Evolutionary conservation across 139 green algal genomes (phyloP), one percentile per base, ranked within the genome.

Genomic region (Chlorella sp.): DNA sequence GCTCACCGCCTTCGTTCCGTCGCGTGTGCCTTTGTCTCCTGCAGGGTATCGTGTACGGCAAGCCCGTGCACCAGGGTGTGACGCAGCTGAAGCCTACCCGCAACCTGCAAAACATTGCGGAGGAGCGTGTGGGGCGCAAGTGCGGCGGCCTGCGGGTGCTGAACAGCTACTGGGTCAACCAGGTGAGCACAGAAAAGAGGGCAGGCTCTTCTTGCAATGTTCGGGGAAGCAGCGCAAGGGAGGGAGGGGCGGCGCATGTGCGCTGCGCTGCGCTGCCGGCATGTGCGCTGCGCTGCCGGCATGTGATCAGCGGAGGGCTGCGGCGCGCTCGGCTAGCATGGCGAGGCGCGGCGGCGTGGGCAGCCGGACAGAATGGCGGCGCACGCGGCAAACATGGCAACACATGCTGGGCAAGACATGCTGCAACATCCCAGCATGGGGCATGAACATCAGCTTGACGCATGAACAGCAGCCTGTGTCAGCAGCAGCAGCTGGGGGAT

Each of bases 161-260:
- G 73, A 99, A 99, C 97, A 98, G 96, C 2, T 99, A 99, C 95
- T 99, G 98, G 98, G 95, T 99, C 12, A 99, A 99, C 96, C 93
- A 99, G 96, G 97, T 98, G 60, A 0, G 91, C 36, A 16, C 26
- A 19, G 24, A 75, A 19, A n/a, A n/a, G n/a, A n/a, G n/a, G n/a
- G n/a, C n/a, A n/a, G n/a, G n/a, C n/a, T n/a, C n/a, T n/a, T n/a
- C n/a, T n/a, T n/a, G n/a, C n/a, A n/a, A n/a, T n/a, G n/a, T n/a
- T n/a, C n/a, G n/a, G n/a, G n/a, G n/a, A n/a, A n/a, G n/a, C n/a
- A n/a, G n/a, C n/a, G n/a, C n/a, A n/a, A n/a, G n/a, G n/a, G n/a
- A n/a, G n/a, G n/a, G n/a, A n/a, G n/a, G n/a, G n/a, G n/a, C n/a
- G n/a, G n/a, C n/a, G n/a, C n/a, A n/a, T n/a, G n/a, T n/a, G n/a